phyloP scores from a whole-genome alignment of 257 asterid genomes.

The Solanum megistacrolobum region DNA sequence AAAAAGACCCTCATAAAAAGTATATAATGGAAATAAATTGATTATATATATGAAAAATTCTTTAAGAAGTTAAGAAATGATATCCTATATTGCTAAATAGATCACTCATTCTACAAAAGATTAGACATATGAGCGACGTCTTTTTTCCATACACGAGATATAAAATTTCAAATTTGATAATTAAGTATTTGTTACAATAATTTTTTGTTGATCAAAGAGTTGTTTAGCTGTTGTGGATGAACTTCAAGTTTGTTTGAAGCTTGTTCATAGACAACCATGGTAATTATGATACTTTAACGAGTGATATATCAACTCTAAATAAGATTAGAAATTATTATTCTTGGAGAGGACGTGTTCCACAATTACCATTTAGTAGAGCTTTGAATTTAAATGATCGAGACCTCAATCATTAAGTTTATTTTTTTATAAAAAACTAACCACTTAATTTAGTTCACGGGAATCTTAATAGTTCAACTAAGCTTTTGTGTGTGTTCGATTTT shows the following conservation, averaged over 20 bases:
- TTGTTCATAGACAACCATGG: not conserved
- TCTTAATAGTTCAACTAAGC: no score
- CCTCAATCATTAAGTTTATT: no score
- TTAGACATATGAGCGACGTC: not conserved
- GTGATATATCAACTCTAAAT: no score
- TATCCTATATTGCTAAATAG: not conserved
- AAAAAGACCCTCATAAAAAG: not conserved
- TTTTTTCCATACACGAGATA: not conserved
- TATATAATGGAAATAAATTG: not conserved
- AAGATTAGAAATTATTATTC: no score
- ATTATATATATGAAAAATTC: not conserved
- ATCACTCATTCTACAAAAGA: not conserved
- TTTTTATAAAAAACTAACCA: no score
- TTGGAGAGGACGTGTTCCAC: no score
- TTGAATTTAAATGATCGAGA: no score
- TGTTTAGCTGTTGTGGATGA: not conserved
- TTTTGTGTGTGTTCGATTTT: no score
- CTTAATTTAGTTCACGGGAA: no score
- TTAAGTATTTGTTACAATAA: not conserved
- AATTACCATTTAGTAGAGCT: no score
- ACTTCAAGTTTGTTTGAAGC: not conserved
- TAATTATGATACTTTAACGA: no score
- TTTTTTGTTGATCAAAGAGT: not conserved
- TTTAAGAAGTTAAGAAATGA: not conserved
- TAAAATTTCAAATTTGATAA: not conserved